Base-by-base conservation (phyloP, 331 rosid species). In the Saraca asoca region DNA sequence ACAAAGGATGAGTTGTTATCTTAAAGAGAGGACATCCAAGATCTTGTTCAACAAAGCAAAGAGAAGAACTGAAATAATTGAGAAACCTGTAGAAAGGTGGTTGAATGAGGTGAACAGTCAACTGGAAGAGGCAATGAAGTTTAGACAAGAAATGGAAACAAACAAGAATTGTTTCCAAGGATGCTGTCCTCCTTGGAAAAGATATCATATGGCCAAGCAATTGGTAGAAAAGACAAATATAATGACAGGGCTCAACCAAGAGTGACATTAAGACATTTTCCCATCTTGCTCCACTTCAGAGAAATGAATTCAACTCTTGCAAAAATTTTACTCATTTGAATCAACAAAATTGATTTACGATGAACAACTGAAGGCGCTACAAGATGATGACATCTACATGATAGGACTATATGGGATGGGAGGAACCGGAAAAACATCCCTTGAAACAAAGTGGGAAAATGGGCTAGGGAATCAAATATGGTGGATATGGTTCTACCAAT, bases 341-440 rank as follows among this genome's bases (percentile, higher is more conserved):
- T 72, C 76, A 14, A 62, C 70, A 43, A 62, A 12, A 62, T 0
- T 15, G 49, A 49, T 64, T 42, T 66, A 39, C n/a, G 4, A 35
- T 42, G 52, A 41, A 8, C 12, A 42, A 54, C 52, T 43, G 33
- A 64, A 72, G 17, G 64, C 76, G 41, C 46, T 72, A 10, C 20
- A 33, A 3, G 64, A 62, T 43, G 63, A 52, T n/a, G 31, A 3
- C 6, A 0, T 10, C 39, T 51, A 43, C 35, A 62, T 18, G n/a
- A 72, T 72, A 15, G 76, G 70, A 17, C 19, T 52, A 34, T 62
- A 7, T 53, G 70, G 76, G 12, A 62, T 72, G 70, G 66, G 74
- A 15, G 74, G 74, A 9, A 45, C 57, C 11, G 74, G 66, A 0
- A 69, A 69, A 37, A 69, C 70, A 51, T 31, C 76, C 15, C 52